Evolutionary conservation across 2,329 filamentous ascomycete genomes (phyloP).

Genomic region (Fusarium burgessii): DNA sequence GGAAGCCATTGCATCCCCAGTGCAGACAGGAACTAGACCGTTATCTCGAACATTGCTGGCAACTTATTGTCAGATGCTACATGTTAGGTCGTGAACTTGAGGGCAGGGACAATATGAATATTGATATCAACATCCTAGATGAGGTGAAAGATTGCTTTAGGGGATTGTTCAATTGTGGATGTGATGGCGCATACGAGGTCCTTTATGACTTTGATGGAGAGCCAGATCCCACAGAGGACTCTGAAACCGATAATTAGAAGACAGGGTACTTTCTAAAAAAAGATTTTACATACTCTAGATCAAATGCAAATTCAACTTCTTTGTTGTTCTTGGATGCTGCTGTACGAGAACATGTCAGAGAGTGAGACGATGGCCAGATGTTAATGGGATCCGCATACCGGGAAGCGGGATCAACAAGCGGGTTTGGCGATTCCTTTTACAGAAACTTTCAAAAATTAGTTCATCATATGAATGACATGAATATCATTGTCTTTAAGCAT

Average conservation of each 20-base stretch:
- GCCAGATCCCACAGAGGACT: fast-evolving
- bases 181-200: fast-evolving
- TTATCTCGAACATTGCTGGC: conserved; percentile 27
- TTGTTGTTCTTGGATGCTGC: not conserved
- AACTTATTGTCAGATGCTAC: conserved; percentile 13
- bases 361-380: not conserved
- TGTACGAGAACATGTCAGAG: not conserved
- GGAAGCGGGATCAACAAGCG: too few relatives aligned
- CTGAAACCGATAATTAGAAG: too few relatives aligned
- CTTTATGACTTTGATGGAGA: not conserved
- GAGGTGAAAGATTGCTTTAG: not conserved
- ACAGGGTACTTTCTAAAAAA: not conserved
- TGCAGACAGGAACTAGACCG: not conserved
- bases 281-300: too few relatives aligned
- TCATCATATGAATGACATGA: too few relatives aligned
- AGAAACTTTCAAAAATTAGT: too few relatives aligned
- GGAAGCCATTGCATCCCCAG: not conserved
- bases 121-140: not conserved
- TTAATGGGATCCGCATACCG: too few relatives aligned
- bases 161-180: not conserved
- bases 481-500: not conserved
- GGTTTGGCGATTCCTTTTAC: too few relatives aligned
- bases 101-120: not conserved
- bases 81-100: conserved; percentile 11
- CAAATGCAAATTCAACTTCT: too few relatives aligned